These are phyloP conservation scores for Clohesyomyces aquaticus DNA, from an alignment of 495 filamentous ascomycete genomes.

Conservation along the genomic window DNA sequence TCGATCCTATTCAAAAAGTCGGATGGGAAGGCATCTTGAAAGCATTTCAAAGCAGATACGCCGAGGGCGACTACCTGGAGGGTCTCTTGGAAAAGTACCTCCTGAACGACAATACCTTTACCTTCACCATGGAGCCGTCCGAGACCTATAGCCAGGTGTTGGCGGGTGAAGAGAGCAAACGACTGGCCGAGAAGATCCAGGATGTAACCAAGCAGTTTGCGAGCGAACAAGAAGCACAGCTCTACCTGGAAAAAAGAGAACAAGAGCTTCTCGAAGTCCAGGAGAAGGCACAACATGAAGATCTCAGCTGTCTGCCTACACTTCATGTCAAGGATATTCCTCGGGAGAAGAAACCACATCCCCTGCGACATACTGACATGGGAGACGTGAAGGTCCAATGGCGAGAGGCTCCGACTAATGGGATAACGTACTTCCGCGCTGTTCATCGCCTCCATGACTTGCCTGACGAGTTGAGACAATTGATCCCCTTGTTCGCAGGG, in stretches of 20 bases:
- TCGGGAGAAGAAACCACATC: slow-evolving; percentile 70
- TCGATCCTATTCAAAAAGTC: slow-evolving; percentile 86
- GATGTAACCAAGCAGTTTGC: slow-evolving; percentile 70
- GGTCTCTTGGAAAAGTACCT: slow-evolving; percentile 86
- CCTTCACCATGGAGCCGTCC: slow-evolving; percentile 93
- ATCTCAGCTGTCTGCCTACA: slow-evolving; percentile 85
- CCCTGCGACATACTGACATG: slow-evolving; percentile 68
- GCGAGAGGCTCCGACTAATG: slow-evolving; percentile 91
- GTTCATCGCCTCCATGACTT: slow-evolving; percentile 77
- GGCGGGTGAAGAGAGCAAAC: slow-evolving; percentile 73
- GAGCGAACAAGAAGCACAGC: slow-evolving; percentile 68
- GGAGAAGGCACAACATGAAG: slow-evolving; percentile 75
- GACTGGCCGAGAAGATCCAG: slow-evolving; percentile 70
- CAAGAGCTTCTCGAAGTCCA: slow-evolving; percentile 81
- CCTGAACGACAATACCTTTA: slow-evolving; percentile 80
- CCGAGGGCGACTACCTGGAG: slow-evolving; percentile 78
- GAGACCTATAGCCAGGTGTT: slow-evolving; percentile 70
- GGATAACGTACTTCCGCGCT: slow-evolving; percentile 92
- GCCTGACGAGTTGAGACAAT: slow-evolving; percentile 79
- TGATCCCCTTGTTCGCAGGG: slow-evolving; percentile 90
- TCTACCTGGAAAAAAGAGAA: slow-evolving; percentile 72
- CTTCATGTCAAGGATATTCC: slow-evolving; percentile 87
- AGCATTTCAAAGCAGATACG: slow-evolving; percentile 74
- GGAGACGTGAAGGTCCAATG: slow-evolving; percentile 77
- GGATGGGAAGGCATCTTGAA: slow-evolving; percentile 86